Conservation (phyloP, 75 land plant species). For the Isoetes taiwanensis region DNA sequence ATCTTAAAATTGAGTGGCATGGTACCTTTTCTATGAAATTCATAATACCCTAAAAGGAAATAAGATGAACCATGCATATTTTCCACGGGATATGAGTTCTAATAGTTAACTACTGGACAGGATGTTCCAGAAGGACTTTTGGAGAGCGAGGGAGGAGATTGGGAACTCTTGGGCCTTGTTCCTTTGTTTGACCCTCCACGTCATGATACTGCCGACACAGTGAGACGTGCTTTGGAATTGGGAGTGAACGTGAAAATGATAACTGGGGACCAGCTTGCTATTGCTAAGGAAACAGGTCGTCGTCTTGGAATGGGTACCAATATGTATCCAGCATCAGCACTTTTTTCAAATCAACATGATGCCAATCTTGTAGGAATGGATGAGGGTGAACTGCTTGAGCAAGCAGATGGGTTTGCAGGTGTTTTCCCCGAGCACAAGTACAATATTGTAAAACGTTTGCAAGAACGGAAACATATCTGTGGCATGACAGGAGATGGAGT, state of each 20-base stretch:
- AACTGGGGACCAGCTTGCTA: conserved; percentile 31
- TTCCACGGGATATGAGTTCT: not conserved
- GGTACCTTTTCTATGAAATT: not conserved
- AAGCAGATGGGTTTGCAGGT: conserved; percentile 36
- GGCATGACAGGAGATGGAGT: conserved; percentile 17
- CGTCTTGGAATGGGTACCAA: conserved; percentile 31
- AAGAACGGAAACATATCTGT: conserved; percentile 25
- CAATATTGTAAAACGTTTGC: conserved; percentile 18
- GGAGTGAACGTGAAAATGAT: conserved; percentile 30
- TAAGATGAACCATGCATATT: not conserved
- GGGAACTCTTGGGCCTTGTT: conserved; percentile 22
- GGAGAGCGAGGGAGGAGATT: conserved; percentile 22
- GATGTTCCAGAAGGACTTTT: conserved; percentile 22
- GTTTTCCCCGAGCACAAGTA: conserved; percentile 31
- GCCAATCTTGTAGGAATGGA: conserved; percentile 12
- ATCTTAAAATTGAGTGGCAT: not conserved
- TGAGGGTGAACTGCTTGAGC: conserved; percentile 23
- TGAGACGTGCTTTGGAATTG: conserved; percentile 19
- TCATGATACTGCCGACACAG: conserved; percentile 27
- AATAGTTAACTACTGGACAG: not conserved
- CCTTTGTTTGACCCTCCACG: conserved; percentile 30
- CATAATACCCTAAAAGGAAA: not conserved
- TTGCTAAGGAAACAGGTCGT: conserved; percentile 28
- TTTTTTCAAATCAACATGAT: conserved; percentile 15
- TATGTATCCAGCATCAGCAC: conserved; percentile 24